Conservation (phyloP, 176 grass and related monocot genomes). For the Oryza meyeriana region DNA sequence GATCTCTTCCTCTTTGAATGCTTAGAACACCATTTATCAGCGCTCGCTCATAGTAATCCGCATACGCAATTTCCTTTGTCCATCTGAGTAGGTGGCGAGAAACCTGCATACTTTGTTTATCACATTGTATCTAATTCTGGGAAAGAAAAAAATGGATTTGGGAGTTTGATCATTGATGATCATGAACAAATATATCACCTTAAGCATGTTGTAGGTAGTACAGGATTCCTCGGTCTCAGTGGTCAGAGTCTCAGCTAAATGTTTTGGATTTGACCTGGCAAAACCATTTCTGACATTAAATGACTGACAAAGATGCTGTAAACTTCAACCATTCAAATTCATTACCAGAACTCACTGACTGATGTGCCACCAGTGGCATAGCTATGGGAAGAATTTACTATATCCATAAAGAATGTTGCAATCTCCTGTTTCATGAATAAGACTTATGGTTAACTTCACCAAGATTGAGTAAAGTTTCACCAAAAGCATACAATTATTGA, state of each 20-base stretch:
- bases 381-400: conserved; percentile 81
- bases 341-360: conserved; percentile 92
- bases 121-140: background rate
- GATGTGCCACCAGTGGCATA: conserved; percentile 92
- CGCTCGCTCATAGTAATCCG: conserved; percentile 86
- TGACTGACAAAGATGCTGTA: background rate
- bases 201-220: conserved; percentile 97
- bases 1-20: conserved; percentile 91
- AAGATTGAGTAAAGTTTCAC: background rate
- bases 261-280: conserved; percentile 73
- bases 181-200: conserved; percentile 46
- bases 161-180: background rate
- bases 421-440: conserved; percentile 58
- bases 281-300: conserved; percentile 3
- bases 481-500: background rate
- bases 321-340: background rate
- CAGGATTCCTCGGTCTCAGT: conserved; percentile 92
- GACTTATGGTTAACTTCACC: background rate
- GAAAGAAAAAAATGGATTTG: background rate
- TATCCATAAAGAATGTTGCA: conserved; percentile 75
- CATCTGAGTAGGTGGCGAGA: conserved; percentile 90
- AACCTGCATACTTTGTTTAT: conserved; percentile 43
- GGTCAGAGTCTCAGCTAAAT: conserved; percentile 54
- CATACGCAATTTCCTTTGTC: conserved; percentile 78
- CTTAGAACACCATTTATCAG: conserved; percentile 88